A percentile compares a stretch with the other conserved stretches of the same genome.
These are phyloP conservation scores for Starmerella bombicola DNA, from an alignment of 805 yeast species.

Conservation along the genomic window DNA sequence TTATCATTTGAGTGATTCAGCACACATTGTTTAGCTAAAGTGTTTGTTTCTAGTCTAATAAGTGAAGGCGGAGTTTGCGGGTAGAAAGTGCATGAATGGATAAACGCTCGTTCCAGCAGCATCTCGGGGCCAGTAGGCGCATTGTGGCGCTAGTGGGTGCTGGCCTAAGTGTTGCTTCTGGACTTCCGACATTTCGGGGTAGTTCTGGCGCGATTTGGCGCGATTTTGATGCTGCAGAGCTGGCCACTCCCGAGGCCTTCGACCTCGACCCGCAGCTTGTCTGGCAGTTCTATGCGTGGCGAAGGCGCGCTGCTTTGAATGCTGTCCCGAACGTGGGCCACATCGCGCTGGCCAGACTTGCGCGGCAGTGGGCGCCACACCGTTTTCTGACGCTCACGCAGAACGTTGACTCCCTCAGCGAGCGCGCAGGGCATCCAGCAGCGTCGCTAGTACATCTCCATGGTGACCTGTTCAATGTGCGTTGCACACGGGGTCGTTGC, in stretches of 20 bases:
- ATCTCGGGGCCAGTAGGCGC: slow-evolving; percentile 26
- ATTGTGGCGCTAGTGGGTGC: slow-evolving; percentile 55
- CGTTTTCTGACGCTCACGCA: slow-evolving; percentile 61
- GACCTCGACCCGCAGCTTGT: slow-evolving; percentile 70
- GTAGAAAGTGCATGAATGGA: slow-evolving; percentile 9
- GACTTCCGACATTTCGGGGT: slow-evolving; percentile 62
- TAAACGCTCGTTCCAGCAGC: slow-evolving; percentile 28
- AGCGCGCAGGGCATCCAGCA: slow-evolving; percentile 49
- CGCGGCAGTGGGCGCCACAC: slow-evolving; percentile 28
- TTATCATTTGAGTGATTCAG: too few relatives aligned
- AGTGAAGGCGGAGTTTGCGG: too few relatives aligned
- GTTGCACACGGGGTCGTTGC: slow-evolving; percentile 68
- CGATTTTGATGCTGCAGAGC: slow-evolving; percentile 61
- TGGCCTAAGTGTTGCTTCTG: slow-evolving; percentile 68
- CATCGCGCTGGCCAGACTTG: slow-evolving; percentile 49
- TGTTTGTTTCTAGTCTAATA: too few relatives aligned
- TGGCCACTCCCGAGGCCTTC: slow-evolving; percentile 89
- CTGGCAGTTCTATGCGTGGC: slow-evolving; percentile 74
- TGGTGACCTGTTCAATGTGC: slow-evolving; percentile 61
- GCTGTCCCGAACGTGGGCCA: slow-evolving; percentile 71
- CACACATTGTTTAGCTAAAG: too few relatives aligned
- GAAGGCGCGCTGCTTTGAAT: slow-evolving; percentile 50
- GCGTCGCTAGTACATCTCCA: slow-evolving; percentile 55
- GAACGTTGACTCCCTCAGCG: slow-evolving; percentile 67
- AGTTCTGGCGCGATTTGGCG: slow-evolving; percentile 60